phyloP scores from a whole-genome alignment of 2,329 filamentous ascomycete species.

The Fusarium metavorans region DNA sequence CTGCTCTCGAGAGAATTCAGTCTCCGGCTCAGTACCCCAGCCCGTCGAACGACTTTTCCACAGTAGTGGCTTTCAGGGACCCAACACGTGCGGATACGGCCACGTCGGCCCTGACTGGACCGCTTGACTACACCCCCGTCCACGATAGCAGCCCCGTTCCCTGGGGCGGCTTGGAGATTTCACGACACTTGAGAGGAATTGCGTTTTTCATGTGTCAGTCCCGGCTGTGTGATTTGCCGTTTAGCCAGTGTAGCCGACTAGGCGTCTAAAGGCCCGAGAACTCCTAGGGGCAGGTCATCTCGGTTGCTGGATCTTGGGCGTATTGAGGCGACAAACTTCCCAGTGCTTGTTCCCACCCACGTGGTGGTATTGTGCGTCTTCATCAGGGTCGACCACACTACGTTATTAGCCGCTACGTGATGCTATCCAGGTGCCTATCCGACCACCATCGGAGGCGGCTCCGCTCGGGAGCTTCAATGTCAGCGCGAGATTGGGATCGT shows the following conservation, averaged over 20 bases:
- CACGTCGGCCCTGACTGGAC: constrained; percentile 33
- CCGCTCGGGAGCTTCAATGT: not conserved
- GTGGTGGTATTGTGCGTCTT: constrained; percentile 27
- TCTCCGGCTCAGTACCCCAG: not conserved
- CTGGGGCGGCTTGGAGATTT: constrained; percentile 1
- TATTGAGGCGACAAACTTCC: constrained; percentile 21
- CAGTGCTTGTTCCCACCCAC: constrained; percentile 32
- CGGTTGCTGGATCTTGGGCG: constrained; percentile 25
- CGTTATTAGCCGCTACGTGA: constrained; percentile 3
- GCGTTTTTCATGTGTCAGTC: constrained; percentile 38
- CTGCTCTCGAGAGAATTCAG: not conserved
- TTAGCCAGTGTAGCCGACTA: constrained; percentile 28
- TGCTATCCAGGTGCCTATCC: constrained; percentile 27
- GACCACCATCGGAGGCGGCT: not conserved
- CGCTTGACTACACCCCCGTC: constrained; percentile 18
- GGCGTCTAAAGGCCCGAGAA: constrained; percentile 34
- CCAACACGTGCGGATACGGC: constrained; percentile 19
- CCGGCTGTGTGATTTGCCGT: constrained; percentile 16
- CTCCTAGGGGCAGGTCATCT: constrained; percentile 37
- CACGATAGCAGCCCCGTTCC: constrained; percentile 4
- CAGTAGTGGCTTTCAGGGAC: constrained; percentile 5
- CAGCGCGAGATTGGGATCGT: not conserved
- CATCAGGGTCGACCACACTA: not conserved
- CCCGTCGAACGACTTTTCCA: constrained; percentile 19
- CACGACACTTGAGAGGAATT: constrained; percentile 21